Base-by-base conservation (phyloP, 2,329 filamentous ascomycete genomes). In the Clonostachys rosea region DNA sequence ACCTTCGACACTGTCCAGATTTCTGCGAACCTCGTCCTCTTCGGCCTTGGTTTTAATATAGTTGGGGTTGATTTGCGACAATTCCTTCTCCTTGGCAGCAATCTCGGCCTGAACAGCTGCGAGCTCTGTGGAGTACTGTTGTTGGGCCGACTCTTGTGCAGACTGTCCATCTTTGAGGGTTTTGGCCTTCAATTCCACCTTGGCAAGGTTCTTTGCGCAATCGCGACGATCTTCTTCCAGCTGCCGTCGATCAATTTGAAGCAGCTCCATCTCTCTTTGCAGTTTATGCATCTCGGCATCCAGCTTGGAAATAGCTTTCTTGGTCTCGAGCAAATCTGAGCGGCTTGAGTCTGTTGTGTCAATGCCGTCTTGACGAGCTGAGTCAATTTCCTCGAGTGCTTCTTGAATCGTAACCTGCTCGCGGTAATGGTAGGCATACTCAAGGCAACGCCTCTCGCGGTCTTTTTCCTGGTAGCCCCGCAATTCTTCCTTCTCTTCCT, bases 401-500 rank as follows among this genome's bases (percentile, higher is more conserved):
- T 83, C 81, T 49, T 87, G 77, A 35, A 96, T 83, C 18, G 87
- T 86, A 16, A 86, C 79, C 62, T 97, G 91, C 59, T 96, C 90
- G 51, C 89, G 86, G 56, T 94, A 86, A 66, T 96, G 91, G 58
- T 96, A 91, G 1, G 91, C 94, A 62, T 97, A 97, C 65, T 97
- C 90, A 42, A 99, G 76, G 63, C 91, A 96, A 54, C 91, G 79
- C 49, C 91, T 83, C 66, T 99, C 91, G 49, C 88, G 84, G 58
- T 99, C 94, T 64, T 95, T 96, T 50, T 96, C 91, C 65, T 97
- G 94, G 62, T 91, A 99, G 8, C 86, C 91, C 42, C 91, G 84
- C 37, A 99, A 75, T 66, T 99, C 95, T 60, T 96, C 91, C 65
- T 97, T 97, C 67, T 99, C 94, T 63, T 96, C 91, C 65, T 99